phyloP scores from a whole-genome alignment of 495 filamentous ascomycete genomes.

The Neurospora sp. region DNA sequence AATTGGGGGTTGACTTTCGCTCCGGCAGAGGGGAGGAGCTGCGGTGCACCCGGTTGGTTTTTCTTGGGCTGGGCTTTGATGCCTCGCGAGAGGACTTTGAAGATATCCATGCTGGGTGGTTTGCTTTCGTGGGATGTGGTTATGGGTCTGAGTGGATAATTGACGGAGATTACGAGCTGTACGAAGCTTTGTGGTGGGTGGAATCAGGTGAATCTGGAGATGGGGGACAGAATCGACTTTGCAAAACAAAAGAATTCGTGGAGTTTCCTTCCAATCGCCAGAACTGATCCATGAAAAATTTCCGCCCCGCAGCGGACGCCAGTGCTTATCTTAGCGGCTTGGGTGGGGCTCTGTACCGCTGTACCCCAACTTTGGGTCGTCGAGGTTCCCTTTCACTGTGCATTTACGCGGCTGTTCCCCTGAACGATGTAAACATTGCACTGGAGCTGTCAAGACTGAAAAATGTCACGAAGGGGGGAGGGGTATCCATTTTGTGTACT shows the following conservation, averaged over 20 bases:
- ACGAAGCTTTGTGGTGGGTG: background rate
- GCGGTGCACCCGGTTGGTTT: constrained; percentile 16
- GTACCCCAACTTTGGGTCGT: background rate
- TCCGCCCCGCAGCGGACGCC: background rate
- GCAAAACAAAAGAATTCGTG: background rate
- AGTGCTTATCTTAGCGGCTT: background rate
- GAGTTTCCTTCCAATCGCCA: background rate
- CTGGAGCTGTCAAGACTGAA: background rate
- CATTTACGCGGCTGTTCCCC: background rate
- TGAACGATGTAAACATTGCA: background rate
- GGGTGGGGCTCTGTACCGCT: background rate
- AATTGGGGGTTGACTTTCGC: constrained; percentile 38
- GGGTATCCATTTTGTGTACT: background rate
- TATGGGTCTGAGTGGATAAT: background rate
- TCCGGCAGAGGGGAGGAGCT: constrained; percentile 42
- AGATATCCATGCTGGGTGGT: constrained; percentile 45
- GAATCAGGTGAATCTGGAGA: background rate
- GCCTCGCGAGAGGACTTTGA: constrained; percentile 57
- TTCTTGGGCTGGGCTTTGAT: constrained; percentile 35
- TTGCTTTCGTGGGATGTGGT: background rate
- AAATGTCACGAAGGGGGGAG: background rate
- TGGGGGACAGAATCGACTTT: background rate
- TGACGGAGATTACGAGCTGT: too few species aligned
- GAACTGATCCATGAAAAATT: background rate
- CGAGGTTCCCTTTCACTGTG: background rate